Base-by-base conservation (phyloP, 345 rosid genomes). In the Euphorbia lathyris region DNA sequence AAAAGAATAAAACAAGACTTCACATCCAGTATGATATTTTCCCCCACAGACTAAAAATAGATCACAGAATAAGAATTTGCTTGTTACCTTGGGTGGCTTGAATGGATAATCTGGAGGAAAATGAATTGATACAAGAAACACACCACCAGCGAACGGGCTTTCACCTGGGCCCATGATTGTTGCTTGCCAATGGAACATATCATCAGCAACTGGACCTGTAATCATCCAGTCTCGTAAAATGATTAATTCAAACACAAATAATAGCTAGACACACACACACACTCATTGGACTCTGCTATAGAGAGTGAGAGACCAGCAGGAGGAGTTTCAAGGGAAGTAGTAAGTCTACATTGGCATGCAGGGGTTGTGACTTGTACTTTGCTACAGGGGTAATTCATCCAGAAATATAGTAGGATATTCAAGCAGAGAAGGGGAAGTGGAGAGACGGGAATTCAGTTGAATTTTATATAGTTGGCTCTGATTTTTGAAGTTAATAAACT, bases 51-150 rank as follows among this genome's bases (percentile, higher is more conserved):
- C 4, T 4, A 4, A 14, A 14, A 53, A 62, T n/a, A 9, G 5
- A 42, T 11, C 17, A 3, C 34, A n/a, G n/a, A n/a, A n/a, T 42
- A 26, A 8, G 5, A 72, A 43, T 4, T 32, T 3, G 8, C 26
- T 4, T 23, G 34, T 45, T 45, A 65, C 76, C 76, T 72, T 72
- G 11, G 76, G 76, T 5, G 76, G 76, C 69, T 72, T 72, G 36
- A 72, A 72, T 29, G 76, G 76, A 51, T 72, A 65, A 56, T 72
- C 76, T 23, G 76, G 76, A 6, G 76, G 76, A 9, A 72, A 72
- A 45, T 72, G 76, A 65, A 72, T 72, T 0, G 75, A 64, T 6
- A 72, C 69, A 9, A 72, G 75, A 32, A 72, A 72, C 26, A 72
- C 75, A 14, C 75, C 75, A 4, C 69, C 75, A 72, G 75, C 20